These are phyloP conservation scores for Bipolaris victoriae DNA, from an alignment of 2,329 filamentous ascomycete species.

Conservation along the genomic window DNA sequence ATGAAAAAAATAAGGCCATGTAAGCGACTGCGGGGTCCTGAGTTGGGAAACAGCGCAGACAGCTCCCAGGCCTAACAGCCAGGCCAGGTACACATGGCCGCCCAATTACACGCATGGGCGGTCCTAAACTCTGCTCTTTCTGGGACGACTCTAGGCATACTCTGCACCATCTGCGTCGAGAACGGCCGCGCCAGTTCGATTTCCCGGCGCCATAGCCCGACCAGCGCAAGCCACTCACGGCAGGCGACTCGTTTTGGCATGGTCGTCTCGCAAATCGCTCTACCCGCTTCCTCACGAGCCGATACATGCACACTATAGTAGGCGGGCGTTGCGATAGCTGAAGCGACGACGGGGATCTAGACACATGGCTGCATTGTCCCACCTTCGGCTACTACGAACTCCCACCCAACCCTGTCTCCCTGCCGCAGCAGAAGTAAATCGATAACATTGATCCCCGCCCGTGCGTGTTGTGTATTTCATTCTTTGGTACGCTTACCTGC, in stretches of 20 bases:
- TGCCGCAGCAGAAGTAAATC: constrained; percentile 30
- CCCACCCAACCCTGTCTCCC: constrained; percentile 13
- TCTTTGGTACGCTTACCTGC: constrained; percentile 21
- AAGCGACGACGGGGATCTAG: constrained; percentile 15
- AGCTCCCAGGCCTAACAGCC: neutral
- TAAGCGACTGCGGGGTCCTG: neutral
- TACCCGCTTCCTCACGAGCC: constrained; percentile 23
- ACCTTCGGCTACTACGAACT: constrained; percentile 19
- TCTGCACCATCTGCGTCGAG: constrained; percentile 15
- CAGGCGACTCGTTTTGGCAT: constrained; percentile 14
- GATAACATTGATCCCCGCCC: constrained; percentile 21
- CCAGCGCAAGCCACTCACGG: constrained; percentile 33
- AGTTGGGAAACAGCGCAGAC: neutral
- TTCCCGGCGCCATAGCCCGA: constrained; percentile 23
- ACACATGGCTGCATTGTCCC: constrained; percentile 23
- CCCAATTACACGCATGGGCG: neutral
- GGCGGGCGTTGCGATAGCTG: constrained; percentile 29
- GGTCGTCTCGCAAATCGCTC: constrained; percentile 26
- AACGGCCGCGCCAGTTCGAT: constrained; percentile 20
- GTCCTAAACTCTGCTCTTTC: constrained; percentile 9
- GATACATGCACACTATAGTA: constrained; percentile 30
- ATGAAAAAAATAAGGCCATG: neutral
- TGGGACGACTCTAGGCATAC: neutral
- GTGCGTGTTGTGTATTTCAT: constrained; percentile 20
- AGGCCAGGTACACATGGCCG: constrained; percentile 1